Evolutionary conservation across 208 protist species (phyloP).

Genomic region (Naegleria gruberi): DNA sequence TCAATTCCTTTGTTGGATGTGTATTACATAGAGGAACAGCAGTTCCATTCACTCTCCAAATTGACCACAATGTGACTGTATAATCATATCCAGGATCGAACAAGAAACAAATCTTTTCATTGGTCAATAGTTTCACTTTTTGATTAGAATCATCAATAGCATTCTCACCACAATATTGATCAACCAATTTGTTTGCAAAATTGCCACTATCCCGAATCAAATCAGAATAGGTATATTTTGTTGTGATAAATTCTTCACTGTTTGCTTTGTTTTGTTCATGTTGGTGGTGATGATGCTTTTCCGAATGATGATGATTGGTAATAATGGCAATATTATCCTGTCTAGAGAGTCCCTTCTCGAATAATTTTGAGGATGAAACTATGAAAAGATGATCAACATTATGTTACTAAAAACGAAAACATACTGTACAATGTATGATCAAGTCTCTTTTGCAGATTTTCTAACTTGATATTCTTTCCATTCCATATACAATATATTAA

Average conservation of each 20-base stretch:
- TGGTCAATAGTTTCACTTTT: neutral
- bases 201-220: neutral
- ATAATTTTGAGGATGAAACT: neutral
- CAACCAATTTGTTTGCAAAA: neutral
- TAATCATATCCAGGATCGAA: constrained; percentile 11
- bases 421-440: neutral
- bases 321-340: neutral
- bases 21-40: constrained; percentile 5
- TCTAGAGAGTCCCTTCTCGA: neutral
- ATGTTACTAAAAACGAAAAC: neutral
- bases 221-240: neutral
- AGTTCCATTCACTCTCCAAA: neutral
- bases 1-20: constrained; percentile 9
- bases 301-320: neutral
- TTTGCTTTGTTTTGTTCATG: neutral
- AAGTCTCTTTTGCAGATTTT: neutral
- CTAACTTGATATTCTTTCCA: too few relatives aligned
- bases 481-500: too few relatives aligned
- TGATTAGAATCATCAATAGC: too few relatives aligned
- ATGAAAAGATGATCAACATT: neutral
- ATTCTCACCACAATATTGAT: too few relatives aligned
- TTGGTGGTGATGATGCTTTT: too few relatives aligned
- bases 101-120: neutral
- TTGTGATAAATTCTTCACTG: neutral
- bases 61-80: neutral